Evolutionary conservation across 495 filamentous ascomycete species (phyloP), one percentile per base, ranked within the genome.

Genomic region (Aspergillus conjunctus): DNA sequence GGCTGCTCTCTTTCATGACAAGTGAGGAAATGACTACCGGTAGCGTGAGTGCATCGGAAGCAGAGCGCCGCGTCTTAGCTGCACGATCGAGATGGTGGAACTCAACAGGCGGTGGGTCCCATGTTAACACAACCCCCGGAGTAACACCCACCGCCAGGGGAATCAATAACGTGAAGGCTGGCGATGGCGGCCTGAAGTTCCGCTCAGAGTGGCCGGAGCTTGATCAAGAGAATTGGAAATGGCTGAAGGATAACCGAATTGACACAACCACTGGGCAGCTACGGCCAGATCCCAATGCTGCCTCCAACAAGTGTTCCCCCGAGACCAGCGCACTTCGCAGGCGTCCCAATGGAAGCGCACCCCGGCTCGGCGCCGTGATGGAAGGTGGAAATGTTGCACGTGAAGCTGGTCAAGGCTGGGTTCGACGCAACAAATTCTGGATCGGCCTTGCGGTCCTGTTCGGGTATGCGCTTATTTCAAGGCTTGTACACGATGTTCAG

Each of bases 11-110:
- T 43, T 98, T 98, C 73, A 98, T 98, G 94, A 98, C 93, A 4
- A 91, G 89, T 60, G 93, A 98, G 68, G 94, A 98, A 77, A 97
- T 98, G 93, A 98, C 94, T 1, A 98, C 95, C 1, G 94, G 94
- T 4, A 91, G 87, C 43, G 85, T 98, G n/a, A 86, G 86, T 34
- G 91, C 88, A 7, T 85, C 85, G 8, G 88, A 93, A 43, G 74
- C 81, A 14, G 92, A 98, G 77, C 85, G 94, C 33, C 87, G 86
- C 71, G 83, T 87, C 63, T 85, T 89, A 21, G 92, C 94, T 1
- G 83, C 83, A 10, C 83, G 91, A 52, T 91, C 90, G 4, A 77
- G 91, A 46, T 98, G 94, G 94, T 98, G 94, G 94, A 98, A 98
- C 73, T 88, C 85, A 30, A 98, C 94, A 1, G 95, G 93, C 20